Percentiles rank a stretch among this genome's conserved stretches.
phyloP scores from a whole-genome alignment of 2,329 filamentous ascomycete species.

The Onygenales sp. region DNA sequence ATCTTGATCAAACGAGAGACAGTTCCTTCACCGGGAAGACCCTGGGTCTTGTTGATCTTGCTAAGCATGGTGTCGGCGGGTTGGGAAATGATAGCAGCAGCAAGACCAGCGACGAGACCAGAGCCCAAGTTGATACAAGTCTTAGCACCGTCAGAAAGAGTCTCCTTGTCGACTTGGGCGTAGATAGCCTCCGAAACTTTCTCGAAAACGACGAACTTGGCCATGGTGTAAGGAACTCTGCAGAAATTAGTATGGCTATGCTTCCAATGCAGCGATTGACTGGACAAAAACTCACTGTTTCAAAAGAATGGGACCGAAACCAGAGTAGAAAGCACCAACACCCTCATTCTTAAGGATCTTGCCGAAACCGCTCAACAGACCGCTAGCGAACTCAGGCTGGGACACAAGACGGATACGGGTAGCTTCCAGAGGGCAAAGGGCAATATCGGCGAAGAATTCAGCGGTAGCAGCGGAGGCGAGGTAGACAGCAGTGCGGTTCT shows the following conservation, averaged over 20 bases:
- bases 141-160: constrained; percentile 58
- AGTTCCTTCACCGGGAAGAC: constrained; percentile 75
- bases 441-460: constrained; percentile 55
- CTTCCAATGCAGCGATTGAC: not conserved
- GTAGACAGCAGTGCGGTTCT: constrained; percentile 77
- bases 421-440: constrained; percentile 84
- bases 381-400: constrained; percentile 73
- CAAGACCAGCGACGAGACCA: constrained; percentile 78
- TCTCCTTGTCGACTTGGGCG: constrained; percentile 59
- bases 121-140: constrained; percentile 76
- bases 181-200: constrained; percentile 72
- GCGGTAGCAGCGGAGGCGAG: constrained; percentile 54
- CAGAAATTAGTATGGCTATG: constrained; percentile 12
- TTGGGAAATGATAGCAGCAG: constrained; percentile 77
- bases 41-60: constrained; percentile 95
- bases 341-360: constrained; percentile 81
- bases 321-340: constrained; percentile 78
- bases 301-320: constrained; percentile 79
- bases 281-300: constrained; percentile 54
- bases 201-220: constrained; percentile 92
- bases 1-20: constrained; percentile 78
- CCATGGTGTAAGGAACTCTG: constrained; percentile 85
- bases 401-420: constrained; percentile 91
- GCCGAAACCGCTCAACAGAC: constrained; percentile 66
- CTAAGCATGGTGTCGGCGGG: constrained; percentile 88